phyloP scores from a whole-genome alignment of 192 early-diverging fungal species.

The Linnemannia hyalina region DNA sequence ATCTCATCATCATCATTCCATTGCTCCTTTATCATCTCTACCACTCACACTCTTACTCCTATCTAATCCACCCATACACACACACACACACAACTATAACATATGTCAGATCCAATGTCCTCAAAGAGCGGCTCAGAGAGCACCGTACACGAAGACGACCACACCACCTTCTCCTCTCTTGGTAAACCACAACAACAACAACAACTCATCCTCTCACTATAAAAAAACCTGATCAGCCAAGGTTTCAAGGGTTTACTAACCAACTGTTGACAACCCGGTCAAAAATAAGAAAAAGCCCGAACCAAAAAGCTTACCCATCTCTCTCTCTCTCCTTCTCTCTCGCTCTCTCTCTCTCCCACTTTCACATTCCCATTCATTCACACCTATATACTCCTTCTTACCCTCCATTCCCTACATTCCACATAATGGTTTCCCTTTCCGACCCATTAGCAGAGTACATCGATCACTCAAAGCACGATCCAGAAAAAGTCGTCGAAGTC shows the following conservation, averaged over 20 bases:
- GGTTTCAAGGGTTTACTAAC: background rate
- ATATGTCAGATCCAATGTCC: conserved; percentile 41
- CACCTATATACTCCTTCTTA: background rate
- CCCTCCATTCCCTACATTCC: conserved; percentile 1
- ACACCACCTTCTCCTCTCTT: conserved; percentile 37
- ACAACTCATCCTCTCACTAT: too few species aligned
- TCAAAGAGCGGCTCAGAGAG: conserved; percentile 41
- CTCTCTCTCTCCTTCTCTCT: background rate
- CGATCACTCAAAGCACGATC: conserved; percentile 66
- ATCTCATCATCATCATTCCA: background rate
- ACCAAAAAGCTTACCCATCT: background rate
- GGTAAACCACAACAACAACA: background rate
- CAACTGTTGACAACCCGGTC: background rate
- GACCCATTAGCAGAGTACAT: conserved; percentile 56
- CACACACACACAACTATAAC: background rate
- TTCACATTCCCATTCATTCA: background rate
- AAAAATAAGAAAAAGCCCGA: background rate
- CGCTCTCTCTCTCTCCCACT: background rate
- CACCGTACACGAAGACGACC: conserved; percentile 43
- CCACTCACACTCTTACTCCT: background rate
- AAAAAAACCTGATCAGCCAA: background rate
- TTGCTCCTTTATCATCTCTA: conserved; percentile 4
- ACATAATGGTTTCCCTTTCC: background rate
- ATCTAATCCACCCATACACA: background rate
- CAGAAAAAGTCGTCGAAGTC: conserved; percentile 68